Evolutionary conservation across 306 rosid genomes (phyloP).

Genomic region (Malus orientalis): DNA sequence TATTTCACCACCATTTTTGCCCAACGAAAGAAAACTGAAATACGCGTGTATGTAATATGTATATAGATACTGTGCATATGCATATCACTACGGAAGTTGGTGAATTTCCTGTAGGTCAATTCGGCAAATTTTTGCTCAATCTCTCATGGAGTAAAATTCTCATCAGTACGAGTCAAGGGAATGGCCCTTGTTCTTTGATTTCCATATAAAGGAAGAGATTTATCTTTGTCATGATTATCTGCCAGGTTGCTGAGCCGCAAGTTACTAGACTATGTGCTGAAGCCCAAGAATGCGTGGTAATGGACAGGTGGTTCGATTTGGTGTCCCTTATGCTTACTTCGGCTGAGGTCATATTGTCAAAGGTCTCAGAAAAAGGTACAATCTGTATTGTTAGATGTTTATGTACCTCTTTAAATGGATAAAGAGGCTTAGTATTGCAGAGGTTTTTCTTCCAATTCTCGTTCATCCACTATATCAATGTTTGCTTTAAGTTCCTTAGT

Average conservation of each 20-base stretch:
- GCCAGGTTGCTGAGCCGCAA: conserved; percentile 75
- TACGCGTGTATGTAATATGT: neutral
- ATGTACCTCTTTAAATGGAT: neutral
- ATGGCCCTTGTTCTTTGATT: too few species aligned
- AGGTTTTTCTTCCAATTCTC: neutral
- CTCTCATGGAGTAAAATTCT: too few species aligned
- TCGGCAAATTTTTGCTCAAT: too few species aligned
- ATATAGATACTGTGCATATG: neutral
- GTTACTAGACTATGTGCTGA: conserved; percentile 68
- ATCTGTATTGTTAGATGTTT: neutral
- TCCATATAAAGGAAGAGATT: neutral
- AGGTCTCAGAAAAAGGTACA: conserved; percentile 90
- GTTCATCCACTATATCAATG: neutral
- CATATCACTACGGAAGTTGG: neutral
- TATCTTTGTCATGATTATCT: conserved; percentile 5
- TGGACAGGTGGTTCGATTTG: conserved; percentile 77
- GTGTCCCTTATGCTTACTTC: conserved; percentile 76
- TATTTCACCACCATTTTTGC: neutral
- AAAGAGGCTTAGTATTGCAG: neutral
- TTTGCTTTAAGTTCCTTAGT: neutral
- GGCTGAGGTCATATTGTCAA: conserved; percentile 79
- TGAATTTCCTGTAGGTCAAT: neutral
- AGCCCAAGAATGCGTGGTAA: conserved; percentile 64
- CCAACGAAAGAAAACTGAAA: neutral
- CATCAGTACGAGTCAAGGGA: too few species aligned